These are phyloP conservation scores for Acanthamoeba divionensis DNA, from an alignment of 208 protist species.

Conservation along the genomic window DNA sequence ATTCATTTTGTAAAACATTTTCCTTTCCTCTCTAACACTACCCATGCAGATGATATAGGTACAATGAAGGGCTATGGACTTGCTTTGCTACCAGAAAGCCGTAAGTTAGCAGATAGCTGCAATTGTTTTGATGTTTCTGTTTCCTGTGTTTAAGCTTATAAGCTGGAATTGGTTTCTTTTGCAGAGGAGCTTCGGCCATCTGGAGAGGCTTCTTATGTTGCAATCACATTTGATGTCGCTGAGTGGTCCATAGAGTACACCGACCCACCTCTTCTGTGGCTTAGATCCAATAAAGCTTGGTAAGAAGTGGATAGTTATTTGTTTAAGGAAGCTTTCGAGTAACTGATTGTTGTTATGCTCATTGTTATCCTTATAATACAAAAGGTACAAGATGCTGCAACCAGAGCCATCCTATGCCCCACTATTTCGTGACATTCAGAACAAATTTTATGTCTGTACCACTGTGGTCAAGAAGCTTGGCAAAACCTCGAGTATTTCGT, in stretches of 20 bases:
- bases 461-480: neutral
- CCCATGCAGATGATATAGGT: neutral
- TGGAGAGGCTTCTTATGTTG: neutral
- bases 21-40: neutral
- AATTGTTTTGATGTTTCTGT: neutral
- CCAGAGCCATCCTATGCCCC: neutral
- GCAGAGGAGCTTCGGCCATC: neutral
- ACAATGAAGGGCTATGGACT: neutral
- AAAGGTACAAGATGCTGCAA: constrained; percentile 34
- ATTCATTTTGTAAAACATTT: neutral
- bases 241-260: constrained; percentile 26
- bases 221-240: neutral
- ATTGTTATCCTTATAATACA: too few relatives aligned
- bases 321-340: neutral
- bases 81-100: neutral
- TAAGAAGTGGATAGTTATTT: neutral
- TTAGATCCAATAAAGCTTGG: neutral
- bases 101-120: neutral
- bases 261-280: constrained; percentile 9
- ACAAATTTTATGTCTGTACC: neutral
- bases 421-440: neutral
- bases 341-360: neutral
- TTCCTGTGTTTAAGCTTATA: neutral
- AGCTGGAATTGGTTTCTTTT: neutral
- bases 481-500: neutral